phyloP scores from a whole-genome alignment of 2,329 filamentous ascomycete genomes.

The Sporothrix brunneoviolacea region DNA sequence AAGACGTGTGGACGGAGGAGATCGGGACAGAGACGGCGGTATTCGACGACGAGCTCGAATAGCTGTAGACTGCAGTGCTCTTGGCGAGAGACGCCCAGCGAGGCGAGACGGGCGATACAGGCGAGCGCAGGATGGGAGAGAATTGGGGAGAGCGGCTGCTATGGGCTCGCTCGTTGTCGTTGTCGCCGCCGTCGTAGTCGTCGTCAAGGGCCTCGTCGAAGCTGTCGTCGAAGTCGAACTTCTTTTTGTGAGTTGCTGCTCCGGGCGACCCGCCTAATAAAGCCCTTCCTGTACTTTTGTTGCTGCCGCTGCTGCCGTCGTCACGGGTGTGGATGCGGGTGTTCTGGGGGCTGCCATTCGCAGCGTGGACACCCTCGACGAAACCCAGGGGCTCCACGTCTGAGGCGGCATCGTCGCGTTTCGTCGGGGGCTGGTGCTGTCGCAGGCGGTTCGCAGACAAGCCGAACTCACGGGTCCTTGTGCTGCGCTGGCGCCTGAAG shows the following conservation, averaged over 20 bases:
- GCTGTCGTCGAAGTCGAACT: conserved; percentile 14
- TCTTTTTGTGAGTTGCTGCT: conserved; percentile 4
- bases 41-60: conserved; percentile 17
- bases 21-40: conserved; percentile 7
- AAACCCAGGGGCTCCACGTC: conserved; percentile 17
- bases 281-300: conserved; percentile 4
- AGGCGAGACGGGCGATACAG: conserved; percentile 30
- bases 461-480: conserved; percentile 21
- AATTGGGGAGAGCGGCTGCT: background rate
- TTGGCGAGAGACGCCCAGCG: conserved; percentile 42
- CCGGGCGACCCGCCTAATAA: conserved; percentile 7
- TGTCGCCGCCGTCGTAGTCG: conserved; percentile 3
- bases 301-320: conserved; percentile 5
- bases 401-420: conserved; percentile 23
- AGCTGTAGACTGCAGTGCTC: conserved; percentile 22
- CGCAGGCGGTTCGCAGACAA: conserved; percentile 22
- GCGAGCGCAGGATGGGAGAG: conserved; percentile 24
- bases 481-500: conserved; percentile 19
- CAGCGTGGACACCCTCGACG: conserved; percentile 3
- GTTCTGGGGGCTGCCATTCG: conserved; percentile 3
- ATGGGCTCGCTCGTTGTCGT: background rate
- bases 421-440: conserved; percentile 24
- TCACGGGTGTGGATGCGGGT: conserved; percentile 6
- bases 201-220: conserved; percentile 12
- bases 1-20: conserved; percentile 9